A percentile compares a stretch with the other conserved stretches of the same genome.
These are phyloP conservation scores for Solanum microdontum DNA, from an alignment of 257 asterid genomes.

Conservation along the genomic window DNA sequence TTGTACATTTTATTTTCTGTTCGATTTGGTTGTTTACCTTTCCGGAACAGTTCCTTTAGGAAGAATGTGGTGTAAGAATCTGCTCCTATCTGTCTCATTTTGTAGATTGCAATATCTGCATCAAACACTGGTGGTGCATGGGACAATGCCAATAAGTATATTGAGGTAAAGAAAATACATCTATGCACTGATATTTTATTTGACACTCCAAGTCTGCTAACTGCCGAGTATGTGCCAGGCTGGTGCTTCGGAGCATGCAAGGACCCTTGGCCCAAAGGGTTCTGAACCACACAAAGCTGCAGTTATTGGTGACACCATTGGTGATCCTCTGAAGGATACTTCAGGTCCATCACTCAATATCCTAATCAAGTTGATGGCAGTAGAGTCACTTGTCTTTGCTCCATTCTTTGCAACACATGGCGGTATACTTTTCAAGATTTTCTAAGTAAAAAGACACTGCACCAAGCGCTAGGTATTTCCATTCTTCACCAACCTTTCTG, in stretches of 20 bases:
- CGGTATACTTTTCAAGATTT: not conserved
- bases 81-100: not conserved
- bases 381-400: not conserved
- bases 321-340: not conserved
- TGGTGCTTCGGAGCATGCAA: not conserved
- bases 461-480: not conserved
- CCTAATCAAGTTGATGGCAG: not conserved
- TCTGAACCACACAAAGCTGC: not conserved
- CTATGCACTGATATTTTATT: not conserved
- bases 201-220: not conserved
- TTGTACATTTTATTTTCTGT: not conserved
- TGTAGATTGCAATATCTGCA: not conserved
- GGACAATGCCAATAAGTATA: not conserved
- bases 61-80: not conserved
- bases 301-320: not conserved
- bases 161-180: not conserved
- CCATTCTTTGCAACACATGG: not conserved
- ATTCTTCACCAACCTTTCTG: not conserved
- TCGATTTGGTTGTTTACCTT: not conserved
- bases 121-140: not conserved
- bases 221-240: not conserved
- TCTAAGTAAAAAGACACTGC: not conserved
- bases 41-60: not conserved
- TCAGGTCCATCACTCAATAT: conserved; percentile 1
- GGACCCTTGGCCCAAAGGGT: not conserved